phyloP scores from a whole-genome alignment of 148 eudicot genomes.

The Chenopodium quinoa region DNA sequence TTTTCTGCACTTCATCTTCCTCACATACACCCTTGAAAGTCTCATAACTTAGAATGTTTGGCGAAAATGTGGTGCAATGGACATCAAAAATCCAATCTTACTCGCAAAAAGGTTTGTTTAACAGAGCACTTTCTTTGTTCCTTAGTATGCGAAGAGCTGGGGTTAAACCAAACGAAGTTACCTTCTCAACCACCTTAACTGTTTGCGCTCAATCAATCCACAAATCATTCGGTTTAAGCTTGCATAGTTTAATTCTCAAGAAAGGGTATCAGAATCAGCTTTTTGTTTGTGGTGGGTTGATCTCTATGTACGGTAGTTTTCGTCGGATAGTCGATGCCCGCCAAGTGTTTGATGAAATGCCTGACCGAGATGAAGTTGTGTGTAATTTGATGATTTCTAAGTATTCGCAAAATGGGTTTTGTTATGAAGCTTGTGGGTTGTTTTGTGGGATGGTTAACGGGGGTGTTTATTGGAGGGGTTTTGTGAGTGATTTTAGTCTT shows the following conservation, averaged over 20 bases:
- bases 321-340: constrained; percentile 29
- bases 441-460: constrained; percentile 38
- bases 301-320: constrained; percentile 22
- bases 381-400: constrained; percentile 57
- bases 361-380: constrained; percentile 40
- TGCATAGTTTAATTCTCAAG: constrained; percentile 35
- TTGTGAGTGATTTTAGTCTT: constrained; percentile 38
- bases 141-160: constrained; percentile 34
- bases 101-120: constrained; percentile 27
- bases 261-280: constrained; percentile 30
- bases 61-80: constrained; percentile 33
- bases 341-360: constrained; percentile 51
- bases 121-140: constrained; percentile 31
- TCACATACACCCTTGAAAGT: too few relatives aligned
- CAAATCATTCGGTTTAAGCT: constrained; percentile 23
- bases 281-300: constrained; percentile 41
- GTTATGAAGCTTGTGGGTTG: constrained; percentile 36
- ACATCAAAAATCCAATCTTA: constrained; percentile 32
- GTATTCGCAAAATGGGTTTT: constrained; percentile 31
- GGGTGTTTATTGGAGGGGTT: constrained; percentile 21
- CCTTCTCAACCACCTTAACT: constrained; percentile 36
- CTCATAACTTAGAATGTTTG: constrained; percentile 21
- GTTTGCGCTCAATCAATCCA: constrained; percentile 23
- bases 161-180: constrained; percentile 32
- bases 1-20: too few relatives aligned